These are phyloP conservation scores for Trichoderma sp. DNA, from an alignment of 2,329 filamentous ascomycete genomes.

Conservation along the genomic window DNA sequence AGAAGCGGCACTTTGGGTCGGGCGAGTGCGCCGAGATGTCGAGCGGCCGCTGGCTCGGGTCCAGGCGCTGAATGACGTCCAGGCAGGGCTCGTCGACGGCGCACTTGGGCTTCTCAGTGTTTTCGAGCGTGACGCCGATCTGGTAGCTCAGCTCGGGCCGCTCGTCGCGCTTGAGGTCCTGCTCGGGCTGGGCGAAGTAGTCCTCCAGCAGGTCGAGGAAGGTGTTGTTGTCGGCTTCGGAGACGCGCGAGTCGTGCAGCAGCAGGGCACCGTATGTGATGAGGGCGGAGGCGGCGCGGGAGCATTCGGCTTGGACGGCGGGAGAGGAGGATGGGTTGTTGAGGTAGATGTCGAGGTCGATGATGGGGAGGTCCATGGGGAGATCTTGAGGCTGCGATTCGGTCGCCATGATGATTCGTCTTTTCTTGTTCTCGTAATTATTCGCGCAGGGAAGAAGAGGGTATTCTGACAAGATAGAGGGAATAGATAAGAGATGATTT, in stretches of 20 bases:
- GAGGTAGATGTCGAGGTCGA: slow-evolving; percentile 61
- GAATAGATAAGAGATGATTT: background rate
- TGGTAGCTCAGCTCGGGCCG: slow-evolving; percentile 61
- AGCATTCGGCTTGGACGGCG: slow-evolving; percentile 52
- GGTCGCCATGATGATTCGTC: slow-evolving; percentile 5
- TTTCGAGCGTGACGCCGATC: slow-evolving; percentile 62
- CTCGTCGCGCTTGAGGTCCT: slow-evolving; percentile 51
- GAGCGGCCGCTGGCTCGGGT: slow-evolving; percentile 56
- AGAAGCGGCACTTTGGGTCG: slow-evolving; percentile 64
- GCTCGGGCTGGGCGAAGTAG: slow-evolving; percentile 61
- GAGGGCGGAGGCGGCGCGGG: slow-evolving; percentile 55
- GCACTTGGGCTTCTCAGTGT: slow-evolving; percentile 65
- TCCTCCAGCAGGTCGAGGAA: slow-evolving; percentile 66
- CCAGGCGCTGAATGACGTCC: slow-evolving; percentile 55
- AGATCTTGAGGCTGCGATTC: background rate
- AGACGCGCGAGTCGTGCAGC: slow-evolving; percentile 60
- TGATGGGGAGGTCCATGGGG: slow-evolving; percentile 59
- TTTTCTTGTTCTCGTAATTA: background rate
- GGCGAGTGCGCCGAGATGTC: slow-evolving; percentile 58
- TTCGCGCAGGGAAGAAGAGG: background rate
- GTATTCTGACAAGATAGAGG: background rate
- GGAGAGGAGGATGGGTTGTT: slow-evolving; percentile 44
- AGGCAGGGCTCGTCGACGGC: slow-evolving; percentile 63
- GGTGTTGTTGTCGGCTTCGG: slow-evolving; percentile 54
- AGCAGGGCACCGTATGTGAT: slow-evolving; percentile 62